Base-by-base conservation (phyloP, 495 filamentous ascomycete genomes). In the Entonaema liquescens region DNA sequence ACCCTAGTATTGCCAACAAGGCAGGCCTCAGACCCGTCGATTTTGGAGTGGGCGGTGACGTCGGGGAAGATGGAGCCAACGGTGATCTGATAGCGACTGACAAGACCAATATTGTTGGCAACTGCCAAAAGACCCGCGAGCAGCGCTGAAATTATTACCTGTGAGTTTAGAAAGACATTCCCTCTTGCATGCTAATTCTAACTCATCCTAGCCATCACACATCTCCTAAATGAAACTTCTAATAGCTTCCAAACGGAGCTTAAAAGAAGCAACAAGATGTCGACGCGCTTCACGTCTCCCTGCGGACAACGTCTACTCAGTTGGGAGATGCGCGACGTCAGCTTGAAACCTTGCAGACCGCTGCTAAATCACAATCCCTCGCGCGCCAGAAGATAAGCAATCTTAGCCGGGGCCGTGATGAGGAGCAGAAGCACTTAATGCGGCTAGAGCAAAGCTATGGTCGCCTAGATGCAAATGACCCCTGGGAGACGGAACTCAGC, bases 1-100 rank as follows among this genome's bases (percentile, higher is more conserved):
- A 98, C 79, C 89, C 93, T 21, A 86, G 89, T 42, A 94, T 99
- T 73, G 86, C 93, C 0, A 99, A 98, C 74, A 89, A 91, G 40
- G 92, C 92, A 28, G 94, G 94, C 21, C 85, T 97, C 11, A 86
- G 91, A 60, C 94, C 95, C 13, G 84, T 90, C 23, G 95, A 98
- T 76, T 98, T 98, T 80, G 95, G 95, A 8, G 92, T 99, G 21
- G 93, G 93, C 33, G 88, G 87, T 4, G 83, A 84, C 13, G 53
- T 62, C 25, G 74, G 73, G 29, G 79, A 81, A 6, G 76, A 78
- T 29, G 74, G 71, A n/a, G 84, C 89, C 33, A 89, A 79, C 57
- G 79, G 78, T 59, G 78, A 78, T 31, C 23, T 52, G 21, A 64
- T 59, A 17, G 62, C 44, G 33, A 70, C 53, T 0, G 76, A 75